Conservation (phyloP, 495 filamentous ascomycete species). For the Amniculicola lignicola region DNA sequence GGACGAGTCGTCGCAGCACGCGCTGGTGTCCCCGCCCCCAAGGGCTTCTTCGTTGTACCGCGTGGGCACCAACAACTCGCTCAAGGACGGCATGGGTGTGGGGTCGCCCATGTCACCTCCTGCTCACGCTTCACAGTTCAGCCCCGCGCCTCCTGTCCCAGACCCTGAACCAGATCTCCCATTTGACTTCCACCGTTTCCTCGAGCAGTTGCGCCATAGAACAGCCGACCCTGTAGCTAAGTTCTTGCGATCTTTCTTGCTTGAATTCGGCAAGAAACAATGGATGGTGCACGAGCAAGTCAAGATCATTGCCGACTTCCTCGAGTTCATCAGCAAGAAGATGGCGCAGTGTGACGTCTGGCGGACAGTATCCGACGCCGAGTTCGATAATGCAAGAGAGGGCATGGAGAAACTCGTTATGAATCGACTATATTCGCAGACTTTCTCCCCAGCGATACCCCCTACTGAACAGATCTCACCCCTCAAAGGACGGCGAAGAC, state of each 20-base stretch:
- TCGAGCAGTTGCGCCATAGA: constrained; percentile 91
- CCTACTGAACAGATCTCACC: constrained; percentile 69
- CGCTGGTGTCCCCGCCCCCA: constrained; percentile 31
- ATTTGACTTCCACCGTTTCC: constrained; percentile 96
- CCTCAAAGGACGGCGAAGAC: constrained; percentile 64
- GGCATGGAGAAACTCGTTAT: constrained; percentile 99
- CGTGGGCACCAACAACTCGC: constrained; percentile 30
- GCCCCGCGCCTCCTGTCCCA: constrained; percentile 66
- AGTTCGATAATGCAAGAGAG: constrained; percentile 97
- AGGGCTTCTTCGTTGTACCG: constrained; percentile 35
- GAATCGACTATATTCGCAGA: constrained; percentile 95
- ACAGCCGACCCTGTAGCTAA: constrained; percentile 95
- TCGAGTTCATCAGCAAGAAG: constrained; percentile 96
- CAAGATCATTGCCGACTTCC: constrained; percentile 95
- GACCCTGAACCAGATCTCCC: constrained; percentile 86
- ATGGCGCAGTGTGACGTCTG: constrained; percentile 99
- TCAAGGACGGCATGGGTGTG: constrained; percentile 35
- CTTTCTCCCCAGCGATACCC: constrained; percentile 91
- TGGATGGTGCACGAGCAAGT: constrained; percentile 99
- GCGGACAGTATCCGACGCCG: constrained; percentile 90
- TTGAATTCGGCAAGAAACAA: constrained; percentile 94
- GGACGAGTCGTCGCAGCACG: constrained; percentile 6
- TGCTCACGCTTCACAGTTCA: constrained; percentile 55
- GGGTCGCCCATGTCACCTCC: constrained; percentile 47
- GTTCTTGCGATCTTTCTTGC: constrained; percentile 89